Evolutionary conservation across 257 asterid genomes (phyloP), one percentile per base, ranked within the genome.

Genomic region (Capsicum baccatum): DNA sequence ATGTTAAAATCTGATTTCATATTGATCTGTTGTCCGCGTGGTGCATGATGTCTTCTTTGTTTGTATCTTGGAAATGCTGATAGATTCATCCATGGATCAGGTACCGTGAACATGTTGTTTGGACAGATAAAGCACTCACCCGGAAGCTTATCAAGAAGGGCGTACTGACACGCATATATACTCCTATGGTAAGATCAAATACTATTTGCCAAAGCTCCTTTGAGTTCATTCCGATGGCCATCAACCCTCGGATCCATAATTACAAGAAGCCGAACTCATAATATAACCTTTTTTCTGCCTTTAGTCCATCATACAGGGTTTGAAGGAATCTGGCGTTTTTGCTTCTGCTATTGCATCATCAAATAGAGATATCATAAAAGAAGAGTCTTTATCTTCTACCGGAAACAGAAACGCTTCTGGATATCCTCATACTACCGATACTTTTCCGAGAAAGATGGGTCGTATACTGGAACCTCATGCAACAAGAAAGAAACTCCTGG

Each of bases 71-170:
- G 42, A 50, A 48, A 52, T 52, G 81, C 58, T 76, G 9, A 76
- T 14, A 52, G 81, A 76, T 21, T 37, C n/a, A 0, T 26, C 44
- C 15, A 12, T 86, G 78, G 58, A 78, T 59, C 82, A 89, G 93
- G 93, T 88, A 91, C 70, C 88, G 73, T 4, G 82, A 89, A 10
- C 90, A 86, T 39, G 90, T 91, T 15, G 91, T 89, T 6, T 91
- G 92, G 94, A 69, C 85, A 1, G 89, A 89, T 6, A 79, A 55
- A 85, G 86, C 73, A 69, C 47, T 81, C 19, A 87, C 62, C 13
- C n/a, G 17, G 50, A 86, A 88, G 48, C 91, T 91, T 67, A 57
- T 88, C 35, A 89, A 64, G 33, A 67, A 19, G 55, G 91, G 92
- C 58, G 44, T 91, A 80, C 44, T 89, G 16, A 84, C 87, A 3